These are phyloP conservation scores for Fusarium verrucosum DNA, from an alignment of 2,329 filamentous ascomycete genomes.

Conservation along the genomic window DNA sequence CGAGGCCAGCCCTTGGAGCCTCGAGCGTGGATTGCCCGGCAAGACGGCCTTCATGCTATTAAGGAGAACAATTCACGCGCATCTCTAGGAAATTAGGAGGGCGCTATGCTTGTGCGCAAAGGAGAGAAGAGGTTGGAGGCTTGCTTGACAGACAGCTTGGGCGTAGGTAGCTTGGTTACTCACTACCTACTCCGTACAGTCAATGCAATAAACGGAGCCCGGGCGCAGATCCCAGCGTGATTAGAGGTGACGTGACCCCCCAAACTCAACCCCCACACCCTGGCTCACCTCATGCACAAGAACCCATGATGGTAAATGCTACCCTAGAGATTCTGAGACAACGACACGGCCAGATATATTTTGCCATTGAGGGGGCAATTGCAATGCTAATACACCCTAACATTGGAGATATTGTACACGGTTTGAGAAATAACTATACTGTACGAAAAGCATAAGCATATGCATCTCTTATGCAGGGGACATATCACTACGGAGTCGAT, in stretches of 20 bases:
- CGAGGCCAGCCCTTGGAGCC: constrained; percentile 79
- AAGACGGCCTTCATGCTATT: constrained; percentile 79
- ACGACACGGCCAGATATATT: neutral
- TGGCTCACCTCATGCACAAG: constrained; percentile 14
- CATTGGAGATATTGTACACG: no score
- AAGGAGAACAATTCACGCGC: constrained; percentile 34
- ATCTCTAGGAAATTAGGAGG: constrained; percentile 29
- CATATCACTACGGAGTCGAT: no score
- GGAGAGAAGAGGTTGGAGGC: constrained; percentile 3
- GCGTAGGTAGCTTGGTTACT: constrained; percentile 15
- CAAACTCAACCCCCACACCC: neutral
- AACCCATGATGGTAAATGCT: constrained; percentile 12
- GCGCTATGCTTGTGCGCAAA: constrained; percentile 14
- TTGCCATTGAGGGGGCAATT: neutral
- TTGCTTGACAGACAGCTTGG: constrained; percentile 9
- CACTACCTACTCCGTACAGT: constrained; percentile 21
- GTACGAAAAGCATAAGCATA: no score
- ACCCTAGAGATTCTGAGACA: neutral
- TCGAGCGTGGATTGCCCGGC: constrained; percentile 79
- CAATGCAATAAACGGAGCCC: constrained; percentile 33
- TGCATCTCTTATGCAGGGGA: no score
- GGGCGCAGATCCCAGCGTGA: constrained; percentile 16
- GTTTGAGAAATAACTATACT: no score
- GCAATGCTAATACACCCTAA: neutral
- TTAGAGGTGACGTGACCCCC: constrained; percentile 36